Conservation (phyloP, 208 protist genomes). For the Acanthamoeba rhysodes region DNA sequence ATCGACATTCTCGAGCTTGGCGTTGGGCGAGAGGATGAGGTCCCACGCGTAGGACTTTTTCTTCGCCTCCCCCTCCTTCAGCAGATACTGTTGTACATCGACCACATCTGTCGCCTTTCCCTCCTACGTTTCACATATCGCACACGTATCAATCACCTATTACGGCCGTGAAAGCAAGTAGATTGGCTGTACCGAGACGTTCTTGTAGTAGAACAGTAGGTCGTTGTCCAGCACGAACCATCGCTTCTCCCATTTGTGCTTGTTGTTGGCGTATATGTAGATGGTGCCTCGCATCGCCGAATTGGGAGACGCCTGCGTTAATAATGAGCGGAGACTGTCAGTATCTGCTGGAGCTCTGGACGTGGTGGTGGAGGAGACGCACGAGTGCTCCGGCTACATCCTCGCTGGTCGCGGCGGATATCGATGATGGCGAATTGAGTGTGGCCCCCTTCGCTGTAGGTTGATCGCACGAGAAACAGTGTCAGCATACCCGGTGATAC, state of each 20-base stretch:
- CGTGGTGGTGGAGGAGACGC: not conserved
- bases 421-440: not conserved
- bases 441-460: not conserved
- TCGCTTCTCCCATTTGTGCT: conserved; percentile 68
- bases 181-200: not conserved
- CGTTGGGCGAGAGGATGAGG: conserved; percentile 68
- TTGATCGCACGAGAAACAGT: too few species aligned
- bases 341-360: not conserved
- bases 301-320: not conserved
- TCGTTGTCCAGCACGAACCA: conserved; percentile 63
- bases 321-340: not conserved
- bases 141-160: not conserved
- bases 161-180: not conserved
- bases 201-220: conserved; percentile 66
- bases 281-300: not conserved
- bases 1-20: not conserved
- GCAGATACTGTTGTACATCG: conserved; percentile 41
- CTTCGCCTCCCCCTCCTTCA: conserved; percentile 60
- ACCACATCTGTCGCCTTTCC: conserved; percentile 13
- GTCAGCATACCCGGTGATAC: too few species aligned
- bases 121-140: not conserved
- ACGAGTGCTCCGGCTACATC: not conserved
- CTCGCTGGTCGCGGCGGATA: not conserved
- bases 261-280: conserved; percentile 41
- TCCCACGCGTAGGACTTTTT: conserved; percentile 72